Evolutionary conservation across 176 grass and related monocot species (phyloP).

Genomic region (Secale cereale): DNA sequence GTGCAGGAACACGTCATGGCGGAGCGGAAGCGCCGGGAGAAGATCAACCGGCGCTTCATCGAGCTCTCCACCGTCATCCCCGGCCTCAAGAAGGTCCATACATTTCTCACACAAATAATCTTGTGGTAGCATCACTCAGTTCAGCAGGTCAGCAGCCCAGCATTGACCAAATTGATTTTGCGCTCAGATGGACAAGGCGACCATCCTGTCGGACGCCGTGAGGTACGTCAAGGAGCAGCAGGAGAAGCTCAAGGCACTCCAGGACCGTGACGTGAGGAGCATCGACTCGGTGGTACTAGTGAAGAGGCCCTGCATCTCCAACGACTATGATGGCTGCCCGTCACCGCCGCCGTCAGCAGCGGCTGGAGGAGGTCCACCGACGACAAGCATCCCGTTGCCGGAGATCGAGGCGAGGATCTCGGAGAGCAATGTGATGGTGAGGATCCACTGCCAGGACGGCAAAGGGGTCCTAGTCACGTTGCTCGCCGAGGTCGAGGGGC

Average conservation of each 20-base stretch:
- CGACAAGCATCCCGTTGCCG: background rate
- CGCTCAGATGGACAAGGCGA: conserved; percentile 63
- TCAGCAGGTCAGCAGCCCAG: background rate
- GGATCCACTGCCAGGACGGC: conserved; percentile 43
- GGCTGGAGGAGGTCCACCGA: background rate
- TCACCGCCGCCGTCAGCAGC: background rate
- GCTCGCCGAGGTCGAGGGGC: conserved; percentile 40
- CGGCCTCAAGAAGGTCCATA: conserved; percentile 55
- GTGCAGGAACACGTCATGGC: conserved; percentile 54
- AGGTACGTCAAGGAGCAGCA: conserved; percentile 53
- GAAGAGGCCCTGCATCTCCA: conserved; percentile 26
- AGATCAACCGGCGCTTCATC: conserved; percentile 65
- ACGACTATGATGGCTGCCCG: background rate
- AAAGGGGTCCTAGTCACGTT: conserved; percentile 49
- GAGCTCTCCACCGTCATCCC: conserved; percentile 71
- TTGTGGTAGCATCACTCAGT: background rate
- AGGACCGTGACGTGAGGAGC: conserved; percentile 6
- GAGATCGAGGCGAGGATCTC: conserved; percentile 49
- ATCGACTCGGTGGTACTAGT: conserved; percentile 27
- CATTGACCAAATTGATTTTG: background rate
- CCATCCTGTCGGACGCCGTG: conserved; percentile 52
- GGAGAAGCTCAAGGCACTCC: conserved; percentile 41
- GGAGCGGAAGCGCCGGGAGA: conserved; percentile 64
- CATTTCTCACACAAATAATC: background rate
- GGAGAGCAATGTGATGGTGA: conserved; percentile 44